Evolutionary conservation across 108 stramenopile species (phyloP).

Genomic region (Cyclotella baltica): DNA sequence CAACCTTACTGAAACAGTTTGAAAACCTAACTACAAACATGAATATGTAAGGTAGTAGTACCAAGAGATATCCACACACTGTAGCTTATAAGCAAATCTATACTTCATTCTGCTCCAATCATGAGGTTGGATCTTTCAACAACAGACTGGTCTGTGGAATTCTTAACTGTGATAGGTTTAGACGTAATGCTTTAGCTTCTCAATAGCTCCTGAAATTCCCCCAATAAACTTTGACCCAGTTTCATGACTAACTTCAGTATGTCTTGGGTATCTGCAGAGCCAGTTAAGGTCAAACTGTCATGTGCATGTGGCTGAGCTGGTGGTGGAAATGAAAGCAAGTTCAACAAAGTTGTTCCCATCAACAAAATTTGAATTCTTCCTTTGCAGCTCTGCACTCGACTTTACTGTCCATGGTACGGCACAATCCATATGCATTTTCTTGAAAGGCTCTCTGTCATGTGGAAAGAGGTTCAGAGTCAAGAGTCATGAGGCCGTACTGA

Average conservation of each 20-base stretch:
- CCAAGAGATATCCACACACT: too few relatives aligned
- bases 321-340: not conserved
- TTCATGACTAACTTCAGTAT: conserved; percentile 34
- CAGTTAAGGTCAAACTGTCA: conserved; percentile 24
- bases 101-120: too few relatives aligned
- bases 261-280: conserved; percentile 57
- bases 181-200: conserved; percentile 29
- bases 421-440: conserved; percentile 18
- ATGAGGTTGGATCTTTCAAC: conserved; percentile 58
- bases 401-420: conserved; percentile 11
- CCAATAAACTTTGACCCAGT: conserved; percentile 61
- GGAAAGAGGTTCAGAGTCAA: conserved; percentile 3
- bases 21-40: too few relatives aligned
- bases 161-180: conserved; percentile 47
- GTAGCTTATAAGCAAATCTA: too few relatives aligned
- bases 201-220: conserved; percentile 48
- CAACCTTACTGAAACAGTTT: too few relatives aligned
- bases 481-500: conserved; percentile 1
- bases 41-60: too few relatives aligned
- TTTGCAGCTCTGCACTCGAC: not conserved
- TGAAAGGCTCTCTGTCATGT: conserved; percentile 18
- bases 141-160: conserved; percentile 54
- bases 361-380: not conserved
- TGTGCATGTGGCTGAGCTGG: not conserved
- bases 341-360: not conserved